A percentile compares a stretch with the other conserved stretches of the same genome.
Conservation (phyloP, 306 rosid genomes). For the Castanospermum australe region DNA sequence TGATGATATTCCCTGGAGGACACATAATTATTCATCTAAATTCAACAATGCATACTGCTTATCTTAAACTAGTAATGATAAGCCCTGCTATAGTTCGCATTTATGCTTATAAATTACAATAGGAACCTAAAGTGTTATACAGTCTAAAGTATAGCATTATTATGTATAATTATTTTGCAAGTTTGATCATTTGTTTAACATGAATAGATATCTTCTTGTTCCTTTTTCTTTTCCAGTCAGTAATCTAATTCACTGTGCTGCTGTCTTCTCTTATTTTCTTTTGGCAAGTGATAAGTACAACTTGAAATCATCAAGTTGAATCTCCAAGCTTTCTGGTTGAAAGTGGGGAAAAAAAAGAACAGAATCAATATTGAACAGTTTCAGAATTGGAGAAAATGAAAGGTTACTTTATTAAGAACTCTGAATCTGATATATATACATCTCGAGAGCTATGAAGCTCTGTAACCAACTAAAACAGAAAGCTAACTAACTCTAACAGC, state of each 20-base stretch:
- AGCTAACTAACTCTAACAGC: no score
- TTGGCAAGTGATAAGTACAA: background rate
- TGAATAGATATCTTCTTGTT: background rate
- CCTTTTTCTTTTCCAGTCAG: background rate
- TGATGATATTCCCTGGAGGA: background rate
- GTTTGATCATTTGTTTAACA: background rate
- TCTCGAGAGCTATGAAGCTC: no score
- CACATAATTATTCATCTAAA: background rate
- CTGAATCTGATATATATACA: no score
- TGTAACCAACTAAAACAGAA: no score
- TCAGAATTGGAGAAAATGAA: no score
- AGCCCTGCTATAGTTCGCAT: background rate
- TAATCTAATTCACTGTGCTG: background rate
- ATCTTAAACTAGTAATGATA: background rate
- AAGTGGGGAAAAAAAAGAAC: background rate
- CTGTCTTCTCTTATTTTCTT: background rate
- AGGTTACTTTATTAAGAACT: no score
- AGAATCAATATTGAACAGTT: background rate
- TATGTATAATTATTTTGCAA: background rate
- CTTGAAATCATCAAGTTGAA: background rate
- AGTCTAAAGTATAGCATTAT: constrained; percentile 1
- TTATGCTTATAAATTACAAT: constrained; percentile 15
- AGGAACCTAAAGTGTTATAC: background rate
- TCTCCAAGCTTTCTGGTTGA: background rate
- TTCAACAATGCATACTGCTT: background rate